Base-by-base conservation (phyloP, 129 eudicot genomes). In the Escallonia rubra region DNA sequence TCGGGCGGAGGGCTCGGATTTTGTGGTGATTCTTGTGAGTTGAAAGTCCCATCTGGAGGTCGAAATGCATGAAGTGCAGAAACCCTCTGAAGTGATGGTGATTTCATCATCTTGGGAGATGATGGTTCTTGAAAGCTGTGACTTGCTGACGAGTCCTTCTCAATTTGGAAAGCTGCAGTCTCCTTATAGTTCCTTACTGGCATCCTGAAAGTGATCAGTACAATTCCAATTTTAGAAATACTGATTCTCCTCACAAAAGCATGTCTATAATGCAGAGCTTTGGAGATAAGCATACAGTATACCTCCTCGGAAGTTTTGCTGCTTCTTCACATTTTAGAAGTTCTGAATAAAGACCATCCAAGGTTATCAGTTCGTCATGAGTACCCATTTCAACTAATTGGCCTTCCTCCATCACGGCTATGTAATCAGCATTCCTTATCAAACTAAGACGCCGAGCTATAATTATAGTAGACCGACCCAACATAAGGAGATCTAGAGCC, bases 311-410 rank as follows among this genome's bases (percentile, higher is more conserved):
- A 61, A 92, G 96, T 83, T 92, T 92, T 61, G 96, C 96, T 38
- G 98, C 98, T 84, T 92, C 98, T 79, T 92, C 98, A 68, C 95
- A 88, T 76, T 83, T 83, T n/a, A 92, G 80, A 74, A 92, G 96
- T 64, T 92, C 98, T 8, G 98, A 91, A 76, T 92, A 92, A 23
- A 92, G 80, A 57, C 98, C 96, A 83, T 86, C 91, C 51, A 88
- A 86, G 82, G 84, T 78, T 14, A 89, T 78, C 70, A 92, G 62
- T 74, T 92, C 98, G 67, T 92, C 98, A 61, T 92, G 98, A 1
- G 95, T 92, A 56, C 98, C 98, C 77, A 86, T 86, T 83, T 92
- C 96, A 72, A 92, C 87, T 38, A 89, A 86, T 75, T 86, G 96
- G 39, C 98, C 96, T 79, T 89, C 98, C 71, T 92, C 96, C 96